These are phyloP conservation scores for Ambispora gerdemannii DNA, from an alignment of 192 early-diverging fungal genomes.

Conservation along the genomic window DNA sequence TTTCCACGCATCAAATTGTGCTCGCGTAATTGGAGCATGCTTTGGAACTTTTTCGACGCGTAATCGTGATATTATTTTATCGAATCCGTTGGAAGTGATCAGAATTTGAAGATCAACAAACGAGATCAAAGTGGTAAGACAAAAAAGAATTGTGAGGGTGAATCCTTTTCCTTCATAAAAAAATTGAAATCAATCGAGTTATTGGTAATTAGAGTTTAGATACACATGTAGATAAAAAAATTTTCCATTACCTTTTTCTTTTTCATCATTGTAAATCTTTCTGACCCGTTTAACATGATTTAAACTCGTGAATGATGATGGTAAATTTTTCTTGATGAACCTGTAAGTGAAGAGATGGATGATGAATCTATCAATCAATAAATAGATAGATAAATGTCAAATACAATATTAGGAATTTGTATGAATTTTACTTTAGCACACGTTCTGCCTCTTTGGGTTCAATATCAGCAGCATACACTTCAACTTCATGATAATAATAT, in stretches of 20 bases:
- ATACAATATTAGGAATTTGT: neutral
- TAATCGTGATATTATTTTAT: constrained; percentile 31
- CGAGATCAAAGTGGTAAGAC: constrained; percentile 33
- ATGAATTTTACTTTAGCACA: constrained; percentile 23
- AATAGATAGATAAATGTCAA: neutral
- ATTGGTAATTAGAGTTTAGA: neutral
- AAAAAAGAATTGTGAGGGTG: constrained; percentile 39
- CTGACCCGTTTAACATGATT: constrained; percentile 50
- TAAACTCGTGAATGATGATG: constrained; percentile 35
- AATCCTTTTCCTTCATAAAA: constrained; percentile 11
- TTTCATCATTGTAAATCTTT: constrained; percentile 31
- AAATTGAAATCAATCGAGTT: neutral
- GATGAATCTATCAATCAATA: constrained; percentile 1
- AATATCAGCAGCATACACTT: constrained; percentile 24
- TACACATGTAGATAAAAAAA: no score
- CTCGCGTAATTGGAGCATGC: constrained; percentile 59
- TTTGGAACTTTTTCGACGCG: constrained; percentile 50
- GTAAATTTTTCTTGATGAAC: constrained; percentile 46
- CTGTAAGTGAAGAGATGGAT: constrained; percentile 32
- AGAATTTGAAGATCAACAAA: constrained; percentile 28
- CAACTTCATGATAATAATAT: constrained; percentile 7
- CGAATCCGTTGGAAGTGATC: constrained; percentile 32
- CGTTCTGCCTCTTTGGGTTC: constrained; percentile 21
- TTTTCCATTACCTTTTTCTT: neutral
- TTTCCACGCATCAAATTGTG: constrained; percentile 80